Evolutionary conservation across 148 eudicot species (phyloP), one percentile per base, ranked within the genome.

Genomic region (Agrostemma githago): DNA sequence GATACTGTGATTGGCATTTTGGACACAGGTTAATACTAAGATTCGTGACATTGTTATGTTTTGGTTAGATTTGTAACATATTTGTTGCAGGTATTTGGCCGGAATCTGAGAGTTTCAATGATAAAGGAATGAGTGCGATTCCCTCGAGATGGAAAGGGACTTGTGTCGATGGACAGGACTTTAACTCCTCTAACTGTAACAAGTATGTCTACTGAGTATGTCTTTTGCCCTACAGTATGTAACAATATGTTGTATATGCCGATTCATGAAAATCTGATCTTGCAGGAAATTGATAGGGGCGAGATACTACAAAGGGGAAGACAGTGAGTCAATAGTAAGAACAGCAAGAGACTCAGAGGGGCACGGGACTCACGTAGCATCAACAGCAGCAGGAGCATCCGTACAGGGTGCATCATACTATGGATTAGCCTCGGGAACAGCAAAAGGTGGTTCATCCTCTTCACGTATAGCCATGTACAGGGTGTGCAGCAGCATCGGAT

Each of bases 131-230:
- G 77, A 85, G 84, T 17, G 85, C 90, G 14, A 77, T 92, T 68
- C 97, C 95, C 15, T 41, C 86, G 4, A 79, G 71, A 76, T 92
- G 97, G 97, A 92, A 85, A 71, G 94, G 97, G 4, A 86, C 74
- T 19, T 92, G 95, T 79, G 79, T 84, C 83, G 79, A n/a, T 17
- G 89, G 89, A 48, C 15, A 72, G 5, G 77, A 81, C 75, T 89
- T 92, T 79, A 76, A 43, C 63, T 37, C 87, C 34, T 78, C 90
- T 43, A 82, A 71, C 69, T 92, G 97, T 77, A 89, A 88, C 79
- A 89, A 84, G 95, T 88, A 84, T 63, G 40, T 62, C 66, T 8
- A n/a, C n/a, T n/a, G n/a, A 84, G 95, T 88, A 84, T 63, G 40
- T 62, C 66, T 8, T 19, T 61, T 46, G 8, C 34, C 34, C 34